phyloP scores from a whole-genome alignment of 169 alveolate species.

The Plasmodium reichenowi region DNA sequence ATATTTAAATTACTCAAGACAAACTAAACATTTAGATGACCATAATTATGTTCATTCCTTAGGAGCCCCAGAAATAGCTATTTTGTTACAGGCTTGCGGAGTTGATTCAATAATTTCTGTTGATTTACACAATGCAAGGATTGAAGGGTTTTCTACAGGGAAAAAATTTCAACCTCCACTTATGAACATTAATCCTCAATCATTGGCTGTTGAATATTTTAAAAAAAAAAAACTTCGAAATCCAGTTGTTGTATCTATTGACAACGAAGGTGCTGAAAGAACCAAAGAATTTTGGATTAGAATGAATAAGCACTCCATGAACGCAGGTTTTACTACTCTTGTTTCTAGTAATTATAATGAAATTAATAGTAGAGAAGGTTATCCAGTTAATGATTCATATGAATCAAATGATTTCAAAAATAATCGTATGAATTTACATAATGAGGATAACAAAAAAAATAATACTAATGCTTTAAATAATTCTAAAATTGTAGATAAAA shows the following conservation, averaged over 20 bases:
- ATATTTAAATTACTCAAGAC: conserved; percentile 92
- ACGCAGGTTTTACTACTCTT: conserved; percentile 81
- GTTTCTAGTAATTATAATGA: conserved; percentile 56
- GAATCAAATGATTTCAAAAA: conserved; percentile 19
- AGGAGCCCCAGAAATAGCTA: conserved; percentile 71
- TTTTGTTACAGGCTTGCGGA: conserved; percentile 84
- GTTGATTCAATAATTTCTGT: conserved; percentile 85
- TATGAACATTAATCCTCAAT: conserved; percentile 83
- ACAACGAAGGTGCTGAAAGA: conserved; percentile 88
- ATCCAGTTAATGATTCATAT: conserved; percentile 39
- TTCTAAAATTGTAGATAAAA: conserved; percentile 81
- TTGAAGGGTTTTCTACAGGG: conserved; percentile 82
- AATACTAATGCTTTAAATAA: conserved; percentile 17
- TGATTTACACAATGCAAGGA: conserved; percentile 86
- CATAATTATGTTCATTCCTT: conserved; percentile 59
- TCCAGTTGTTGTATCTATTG: conserved; percentile 86
- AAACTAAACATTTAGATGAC: conserved; percentile 67
- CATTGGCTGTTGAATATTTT: conserved; percentile 83
- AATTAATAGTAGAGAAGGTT: conserved; percentile 63
- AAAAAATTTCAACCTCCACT: conserved; percentile 79
- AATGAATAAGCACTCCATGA: conserved; percentile 77
- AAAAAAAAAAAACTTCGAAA: conserved; percentile 78
- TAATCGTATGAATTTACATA: conserved; percentile 18
- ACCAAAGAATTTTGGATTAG: conserved; percentile 83
- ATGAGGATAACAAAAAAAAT: conserved; percentile 43